Conservation (phyloP, 2,329 filamentous ascomycete genomes). For the Gnomoniopsis sp. region DNA sequence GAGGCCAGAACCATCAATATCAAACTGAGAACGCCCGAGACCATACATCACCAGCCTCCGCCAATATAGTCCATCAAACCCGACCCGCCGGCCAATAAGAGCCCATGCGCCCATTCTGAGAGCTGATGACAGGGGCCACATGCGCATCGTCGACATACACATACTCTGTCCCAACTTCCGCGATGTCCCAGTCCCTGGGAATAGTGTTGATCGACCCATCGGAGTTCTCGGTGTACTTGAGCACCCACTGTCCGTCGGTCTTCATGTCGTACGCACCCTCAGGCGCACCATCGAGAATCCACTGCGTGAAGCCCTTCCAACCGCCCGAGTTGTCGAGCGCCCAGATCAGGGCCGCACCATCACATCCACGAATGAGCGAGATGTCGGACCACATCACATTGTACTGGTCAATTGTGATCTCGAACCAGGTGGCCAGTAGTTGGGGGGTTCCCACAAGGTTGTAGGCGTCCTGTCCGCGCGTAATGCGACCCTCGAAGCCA, state of each 20-base stretch:
- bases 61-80: background rate
- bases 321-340: constrained; percentile 21
- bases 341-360: constrained; percentile 23
- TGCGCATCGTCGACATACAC: constrained; percentile 26
- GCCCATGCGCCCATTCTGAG: constrained; percentile 18
- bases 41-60: too few species aligned
- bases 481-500: constrained; percentile 25
- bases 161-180: constrained; percentile 22
- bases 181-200: constrained; percentile 22
- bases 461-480: constrained; percentile 22
- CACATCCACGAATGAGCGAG: constrained; percentile 27
- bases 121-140: constrained; percentile 24
- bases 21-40: too few species aligned
- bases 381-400: constrained; percentile 25
- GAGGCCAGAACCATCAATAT: too few species aligned
- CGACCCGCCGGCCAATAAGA: constrained; percentile 15
- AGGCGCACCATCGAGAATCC: constrained; percentile 23
- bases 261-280: constrained; percentile 19
- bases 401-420: constrained; percentile 22
- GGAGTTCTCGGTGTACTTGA: constrained; percentile 23
- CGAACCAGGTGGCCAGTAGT: constrained; percentile 25
- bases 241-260: constrained; percentile 21
- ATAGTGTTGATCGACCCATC: constrained; percentile 21
- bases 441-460: constrained; percentile 24
- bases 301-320: constrained; percentile 25